phyloP scores from a whole-genome alignment of 192 early-diverging fungal genomes.

The Gamsiella multidivaricata region DNA sequence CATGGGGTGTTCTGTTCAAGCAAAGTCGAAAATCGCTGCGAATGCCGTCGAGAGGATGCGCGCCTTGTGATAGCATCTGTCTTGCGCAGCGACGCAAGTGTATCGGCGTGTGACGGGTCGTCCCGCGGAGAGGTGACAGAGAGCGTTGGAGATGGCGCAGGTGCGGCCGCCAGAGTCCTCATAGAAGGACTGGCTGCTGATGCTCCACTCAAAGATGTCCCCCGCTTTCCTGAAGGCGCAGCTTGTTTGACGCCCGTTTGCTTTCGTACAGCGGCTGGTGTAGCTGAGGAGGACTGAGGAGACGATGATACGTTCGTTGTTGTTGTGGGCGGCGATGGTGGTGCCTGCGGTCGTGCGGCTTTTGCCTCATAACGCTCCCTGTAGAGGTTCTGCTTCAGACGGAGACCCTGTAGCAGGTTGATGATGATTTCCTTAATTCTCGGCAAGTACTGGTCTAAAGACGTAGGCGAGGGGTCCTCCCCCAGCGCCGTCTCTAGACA shows the following conservation, averaged over 20 bases:
- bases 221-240: no score
- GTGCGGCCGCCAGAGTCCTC: not conserved
- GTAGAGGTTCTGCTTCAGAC: slow-evolving; percentile 61
- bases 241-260: no score
- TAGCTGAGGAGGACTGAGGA: no score
- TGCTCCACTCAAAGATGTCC: no score
- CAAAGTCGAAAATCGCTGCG: slow-evolving; percentile 48
- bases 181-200: not conserved
- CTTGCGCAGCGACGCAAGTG: slow-evolving; percentile 48
- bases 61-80: slow-evolving; percentile 42
- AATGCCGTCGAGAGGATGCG: slow-evolving; percentile 48
- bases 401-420: slow-evolving; percentile 61
- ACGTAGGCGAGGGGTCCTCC: slow-evolving; percentile 54
- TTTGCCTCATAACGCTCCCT: slow-evolving; percentile 45
- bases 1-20: slow-evolving; percentile 39
- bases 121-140: slow-evolving; percentile 26
- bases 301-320: no score
- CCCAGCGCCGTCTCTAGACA: slow-evolving; percentile 60
- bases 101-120: slow-evolving; percentile 43
- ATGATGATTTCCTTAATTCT: slow-evolving; percentile 65
- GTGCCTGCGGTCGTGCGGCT: slow-evolving; percentile 5
- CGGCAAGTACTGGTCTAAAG: slow-evolving; percentile 63
- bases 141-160: slow-evolving; percentile 9
- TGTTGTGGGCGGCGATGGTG: not conserved
- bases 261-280: no score